Evolutionary conservation across 75 land plant genomes (phyloP), one percentile per base, ranked within the genome.

Genomic region (Ceratopteris richardii): DNA sequence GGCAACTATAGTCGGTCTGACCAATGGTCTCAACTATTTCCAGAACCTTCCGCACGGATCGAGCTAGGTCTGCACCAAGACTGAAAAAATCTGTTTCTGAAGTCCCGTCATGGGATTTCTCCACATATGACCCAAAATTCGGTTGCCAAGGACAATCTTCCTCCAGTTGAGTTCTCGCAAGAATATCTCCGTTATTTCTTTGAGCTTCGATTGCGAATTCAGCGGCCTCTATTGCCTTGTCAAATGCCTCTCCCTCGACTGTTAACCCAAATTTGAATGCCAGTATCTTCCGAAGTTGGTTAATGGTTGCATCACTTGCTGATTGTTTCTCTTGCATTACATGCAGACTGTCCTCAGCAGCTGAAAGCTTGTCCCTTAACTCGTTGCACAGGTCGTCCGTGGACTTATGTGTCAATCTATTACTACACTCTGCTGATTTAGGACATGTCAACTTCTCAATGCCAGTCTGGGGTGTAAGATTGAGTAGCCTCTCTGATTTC

Each of bases 21-120:
- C 75, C 83, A 17, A 95, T 44, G 24, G 47, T 72, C 57, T 70
- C 52, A 1, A 87, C 66, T 66, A 84, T 72, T 14, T 74, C 72
- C 53, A 77, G 64, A 54, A 90, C 48, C 48, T 50, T 72, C 42
- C 62, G 29, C 20, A 72, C 63, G 18, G 74, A 44, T 14, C 60
- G 14, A 18, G 62, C 42, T 18, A 59, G 54, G 28, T 67, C 55
- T 46, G 40, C 26, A 48, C 48, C 48, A 20, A 46, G 4, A 46
- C 21, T 17, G 14, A 5, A n/a, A 46, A 46, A 5, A 7, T 46
- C 48, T 46, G 48, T n/a, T 46, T 46, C 48, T n/a, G 48, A 46
- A 5, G 48, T 20, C 21, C 21, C 4, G 21, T 5, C 12, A 17
- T 2, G 4, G 3, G 14, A 4, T 20, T 4, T 4, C 4, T n/a